These are phyloP conservation scores for Myrica gale DNA, from an alignment of 306 rosid genomes.

Conservation along the genomic window DNA sequence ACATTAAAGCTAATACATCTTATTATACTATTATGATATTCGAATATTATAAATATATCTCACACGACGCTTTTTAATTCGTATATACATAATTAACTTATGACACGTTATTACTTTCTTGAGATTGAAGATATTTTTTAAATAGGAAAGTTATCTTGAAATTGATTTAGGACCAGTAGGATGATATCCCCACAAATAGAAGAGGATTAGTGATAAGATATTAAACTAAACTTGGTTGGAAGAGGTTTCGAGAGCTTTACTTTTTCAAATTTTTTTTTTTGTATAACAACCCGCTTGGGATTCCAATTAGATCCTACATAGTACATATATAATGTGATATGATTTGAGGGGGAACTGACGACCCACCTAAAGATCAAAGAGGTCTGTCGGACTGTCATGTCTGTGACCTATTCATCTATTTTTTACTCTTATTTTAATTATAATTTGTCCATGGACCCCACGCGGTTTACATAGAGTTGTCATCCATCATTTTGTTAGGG, in stretches of 20 bases:
- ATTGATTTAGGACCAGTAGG: too few species aligned
- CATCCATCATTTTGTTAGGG: conserved; percentile 59
- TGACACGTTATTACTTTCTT: too few species aligned
- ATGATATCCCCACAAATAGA: too few species aligned
- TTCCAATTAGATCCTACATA: conserved; percentile 51
- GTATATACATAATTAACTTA: too few species aligned
- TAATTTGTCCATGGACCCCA: conserved; percentile 53
- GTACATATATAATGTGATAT: conserved; percentile 39
- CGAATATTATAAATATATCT: too few species aligned
- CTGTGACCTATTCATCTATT: conserved; percentile 22
- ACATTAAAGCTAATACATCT: too few species aligned
- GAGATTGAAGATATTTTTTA: too few species aligned
- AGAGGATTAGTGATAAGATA: conserved; percentile 1
- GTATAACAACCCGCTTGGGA: conserved; percentile 64
- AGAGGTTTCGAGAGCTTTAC: conserved; percentile 13
- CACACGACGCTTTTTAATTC: too few species aligned
- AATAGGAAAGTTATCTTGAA: too few species aligned
- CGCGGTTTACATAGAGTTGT: conserved; percentile 82
- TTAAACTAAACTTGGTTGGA: conserved; percentile 19
- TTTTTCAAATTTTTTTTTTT: conserved; percentile 14
- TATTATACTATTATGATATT: too few species aligned
- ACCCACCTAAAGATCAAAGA: conserved; percentile 61
- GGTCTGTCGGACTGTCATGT: conserved; percentile 8
- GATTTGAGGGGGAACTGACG: conserved; percentile 77
- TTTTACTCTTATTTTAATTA: conserved; percentile 4